Base-by-base conservation (phyloP, 768 basidiomycete genomes). In the Pholiota conissans region DNA sequence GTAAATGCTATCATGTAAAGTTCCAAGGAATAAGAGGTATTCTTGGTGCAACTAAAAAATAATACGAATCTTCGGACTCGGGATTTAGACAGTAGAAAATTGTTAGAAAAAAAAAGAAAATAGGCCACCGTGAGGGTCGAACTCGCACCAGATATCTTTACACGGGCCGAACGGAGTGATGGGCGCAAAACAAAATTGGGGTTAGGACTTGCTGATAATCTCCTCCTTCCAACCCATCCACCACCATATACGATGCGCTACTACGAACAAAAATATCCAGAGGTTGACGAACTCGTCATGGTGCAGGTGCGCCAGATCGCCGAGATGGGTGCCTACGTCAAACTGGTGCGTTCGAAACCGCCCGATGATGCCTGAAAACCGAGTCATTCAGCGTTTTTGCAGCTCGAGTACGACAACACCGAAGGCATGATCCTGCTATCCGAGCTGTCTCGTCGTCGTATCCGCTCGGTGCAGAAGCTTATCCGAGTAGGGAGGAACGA, bases 351-450 rank as follows among this genome's bases (percentile, higher is more conserved):
- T 77, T 14, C 11, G n/a, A 11, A 5, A 4, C 29, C 6, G 11
- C 11, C 4, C 13, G 10, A 1, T 24, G 28, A n/a, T 10, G 1
- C n/a, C 9, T 18, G 20, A n/a, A 28, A 13, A 22, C 2, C 16
- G 32, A 47, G 40, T 49, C 14, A 55, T 49, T 35, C 29, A 52
- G 30, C 58, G 11, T 20, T 13, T 24, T 30, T 50, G 34, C 64
- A 97, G 95, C 89, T 98, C 65, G 96, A 98, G 74, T 98, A 99
- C 69, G 96, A 99, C 73, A 95, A 95, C 71, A 97, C 95, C 52
- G 97, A 99, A 72, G 97, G 97, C 63, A 99, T 99, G 97, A 99
- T 99, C 64, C 76, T 98, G 11, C 87, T 99, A n/a, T 97, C 97
- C 2, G 97, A 98, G 71, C 87, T 99, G 2, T 98, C 95, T 4